Evolutionary conservation across 2,329 filamentous ascomycete species (phyloP).

Genomic region (Gnomoniopsis smithogilvyi): DNA sequence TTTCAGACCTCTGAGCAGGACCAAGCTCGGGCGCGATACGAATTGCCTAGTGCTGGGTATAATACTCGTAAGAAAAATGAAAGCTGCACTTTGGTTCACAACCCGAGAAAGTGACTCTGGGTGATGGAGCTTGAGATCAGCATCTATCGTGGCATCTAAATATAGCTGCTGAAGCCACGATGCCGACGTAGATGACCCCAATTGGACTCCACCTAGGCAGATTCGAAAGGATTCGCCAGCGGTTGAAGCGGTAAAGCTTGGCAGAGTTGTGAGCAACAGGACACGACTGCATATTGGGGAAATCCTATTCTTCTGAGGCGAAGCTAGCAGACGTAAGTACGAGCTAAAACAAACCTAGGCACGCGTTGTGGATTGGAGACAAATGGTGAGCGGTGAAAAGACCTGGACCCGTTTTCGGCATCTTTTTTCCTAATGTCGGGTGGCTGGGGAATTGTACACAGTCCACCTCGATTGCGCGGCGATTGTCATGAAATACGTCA

Average conservation of each 20-base stretch:
- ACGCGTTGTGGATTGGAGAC: background rate
- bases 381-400: background rate
- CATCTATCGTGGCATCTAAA: too few species aligned
- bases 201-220: background rate
- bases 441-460: background rate
- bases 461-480: background rate
- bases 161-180: background rate
- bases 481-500: background rate
- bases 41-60: too few species aligned
- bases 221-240: background rate
- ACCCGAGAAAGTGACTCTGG: too few species aligned
- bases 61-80: too few species aligned
- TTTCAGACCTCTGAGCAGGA: too few species aligned
- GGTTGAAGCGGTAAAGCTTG: background rate
- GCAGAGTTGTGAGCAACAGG: background rate
- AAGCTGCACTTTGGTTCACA: too few species aligned
- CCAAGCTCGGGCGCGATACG: too few species aligned
- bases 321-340: background rate
- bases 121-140: too few species aligned
- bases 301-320: background rate
- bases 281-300: background rate
- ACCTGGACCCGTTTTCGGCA: too few species aligned
- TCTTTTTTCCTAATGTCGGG: background rate
- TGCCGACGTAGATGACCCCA: background rate
- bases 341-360: background rate